These are phyloP conservation scores for Pseudotsuga menziesii DNA, from an alignment of 75 land plant genomes.

Conservation along the genomic window DNA sequence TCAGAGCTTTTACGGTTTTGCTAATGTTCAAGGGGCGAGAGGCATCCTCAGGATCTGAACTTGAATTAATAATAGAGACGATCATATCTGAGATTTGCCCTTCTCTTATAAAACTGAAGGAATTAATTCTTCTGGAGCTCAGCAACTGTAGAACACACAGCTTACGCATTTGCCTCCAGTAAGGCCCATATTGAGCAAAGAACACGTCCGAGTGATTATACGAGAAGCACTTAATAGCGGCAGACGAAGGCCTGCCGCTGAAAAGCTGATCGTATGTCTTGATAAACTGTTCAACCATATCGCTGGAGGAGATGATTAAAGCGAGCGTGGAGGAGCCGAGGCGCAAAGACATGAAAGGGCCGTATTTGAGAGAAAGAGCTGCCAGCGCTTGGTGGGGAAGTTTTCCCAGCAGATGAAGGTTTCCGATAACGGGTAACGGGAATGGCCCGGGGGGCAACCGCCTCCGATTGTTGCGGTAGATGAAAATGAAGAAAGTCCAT, in stretches of 20 bases:
- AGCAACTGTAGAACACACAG: constrained; percentile 49
- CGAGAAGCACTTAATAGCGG: constrained; percentile 23
- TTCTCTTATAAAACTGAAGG: not conserved
- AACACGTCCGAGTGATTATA: constrained; percentile 26
- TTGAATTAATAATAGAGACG: too few relatives aligned
- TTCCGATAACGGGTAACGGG: constrained; percentile 32
- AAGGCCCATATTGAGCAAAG: constrained; percentile 42
- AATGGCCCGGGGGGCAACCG: constrained; percentile 27
- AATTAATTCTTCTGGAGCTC: constrained; percentile 10
- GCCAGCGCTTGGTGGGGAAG: constrained; percentile 17
- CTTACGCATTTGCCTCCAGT: constrained; percentile 52
- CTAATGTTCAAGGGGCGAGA: too few relatives aligned
- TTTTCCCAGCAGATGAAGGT: constrained; percentile 33
- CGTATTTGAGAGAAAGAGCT: constrained; percentile 22
- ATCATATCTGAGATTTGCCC: too few relatives aligned
- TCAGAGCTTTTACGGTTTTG: too few relatives aligned
- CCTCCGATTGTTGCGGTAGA: too few relatives aligned
- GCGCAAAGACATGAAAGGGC: constrained; percentile 33
- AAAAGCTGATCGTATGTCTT: constrained; percentile 33
- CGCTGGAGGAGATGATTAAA: constrained; percentile 39
- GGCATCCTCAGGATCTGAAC: too few relatives aligned
- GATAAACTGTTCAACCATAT: constrained; percentile 34
- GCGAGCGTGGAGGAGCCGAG: constrained; percentile 35
- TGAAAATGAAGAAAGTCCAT: too few relatives aligned
- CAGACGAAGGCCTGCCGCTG: constrained; percentile 26